Conservation (phyloP, 495 filamentous ascomycete genomes). For the Annulohypoxylon stygium region DNA sequence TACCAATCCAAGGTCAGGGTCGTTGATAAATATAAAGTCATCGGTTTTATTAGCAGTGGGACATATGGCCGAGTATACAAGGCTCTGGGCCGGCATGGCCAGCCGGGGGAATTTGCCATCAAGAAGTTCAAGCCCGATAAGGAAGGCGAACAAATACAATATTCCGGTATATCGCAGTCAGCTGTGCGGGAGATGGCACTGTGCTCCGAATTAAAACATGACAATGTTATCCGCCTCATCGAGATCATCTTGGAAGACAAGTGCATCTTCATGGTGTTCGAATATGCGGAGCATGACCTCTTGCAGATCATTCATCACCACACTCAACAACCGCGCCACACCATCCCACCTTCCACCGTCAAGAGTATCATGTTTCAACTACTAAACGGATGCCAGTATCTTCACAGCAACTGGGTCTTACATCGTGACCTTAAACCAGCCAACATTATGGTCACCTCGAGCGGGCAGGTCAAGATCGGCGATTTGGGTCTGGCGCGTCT, state of each 20-base stretch:
- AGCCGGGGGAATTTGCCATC: slow-evolving; percentile 88
- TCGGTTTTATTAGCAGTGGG: slow-evolving; percentile 97
- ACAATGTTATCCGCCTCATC: slow-evolving; percentile 89
- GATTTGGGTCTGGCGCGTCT: slow-evolving; percentile 92
- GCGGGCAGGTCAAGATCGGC: slow-evolving; percentile 91
- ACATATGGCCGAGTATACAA: slow-evolving; percentile 99
- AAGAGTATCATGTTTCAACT: slow-evolving; percentile 95
- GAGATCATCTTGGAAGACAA: slow-evolving; percentile 99
- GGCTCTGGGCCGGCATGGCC: slow-evolving; percentile 79
- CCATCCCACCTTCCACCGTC: slow-evolving; percentile 88
- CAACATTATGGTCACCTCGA: slow-evolving; percentile 97
- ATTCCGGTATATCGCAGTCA: slow-evolving; percentile 97
- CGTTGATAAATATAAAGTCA: slow-evolving; percentile 90
- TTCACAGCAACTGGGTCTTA: slow-evolving; percentile 97
- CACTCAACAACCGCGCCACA: slow-evolving; percentile 84
- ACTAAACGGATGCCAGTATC: slow-evolving; percentile 91
- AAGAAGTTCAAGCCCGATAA: slow-evolving; percentile 99
- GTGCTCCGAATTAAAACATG: slow-evolving; percentile 90
- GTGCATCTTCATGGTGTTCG: slow-evolving; percentile 99
- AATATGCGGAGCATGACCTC: slow-evolving; percentile 97
- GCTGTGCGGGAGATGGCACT: slow-evolving; percentile 99
- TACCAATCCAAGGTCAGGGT: slow-evolving; percentile 92
- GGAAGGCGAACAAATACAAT: slow-evolving; percentile 93
- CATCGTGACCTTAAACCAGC: slow-evolving; percentile 97
- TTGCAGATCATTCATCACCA: slow-evolving; percentile 99